Base-by-base conservation (phyloP, 805 yeast genomes). In the Hermanozyma aechmeae region DNA sequence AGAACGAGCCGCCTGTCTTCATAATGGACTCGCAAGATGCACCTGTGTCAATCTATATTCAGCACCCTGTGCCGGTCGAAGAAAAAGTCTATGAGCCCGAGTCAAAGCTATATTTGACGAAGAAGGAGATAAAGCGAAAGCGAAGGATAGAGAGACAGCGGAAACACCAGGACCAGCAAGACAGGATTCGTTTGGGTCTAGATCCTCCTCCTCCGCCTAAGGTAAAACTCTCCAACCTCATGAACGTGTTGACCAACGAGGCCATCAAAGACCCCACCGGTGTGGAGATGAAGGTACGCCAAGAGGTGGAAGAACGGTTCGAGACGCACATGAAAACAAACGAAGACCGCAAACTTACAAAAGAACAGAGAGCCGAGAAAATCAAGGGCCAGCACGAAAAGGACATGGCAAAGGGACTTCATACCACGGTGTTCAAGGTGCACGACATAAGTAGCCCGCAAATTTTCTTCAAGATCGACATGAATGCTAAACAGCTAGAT, bases 171-270 rank as follows among this genome's bases (percentile, higher is more conserved):
- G 92, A 79, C 26, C 65, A 70, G 33, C 95, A 84, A 47, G 89
- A 84, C 40, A 61, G 80, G 26, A 77, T 87, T 15, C 70, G 76
- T 33, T 58, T 83, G 4, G 98, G 98, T 0, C 55, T 87, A 13
- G 83, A 79, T 26, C 80, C 94, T 0, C 79, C 94, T 4, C 95
- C 96, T 0, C 79, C 79, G 5, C 94, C 96, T 3, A 92, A 89
- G 51, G 80, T 92, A 15, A 83, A 80, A 44, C 60, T 85, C 25
- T 73, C 79, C 24, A 92, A 89, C 48, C 65, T 92, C 52, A 83
- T 85, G 86, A 79, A 70, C 42, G 95, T 85, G 0, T 59, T 81
- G 27, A 83, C 96, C 2, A 75, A 82, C 42, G 93, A 83, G 33
- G 84, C 92, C 5, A 79, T 87, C 27, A 65, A 71, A 34, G 95